Evolutionary conservation across 1,284 basidiomycete species (phyloP).

Genomic region (Pseudozyma tsukubaensis): DNA sequence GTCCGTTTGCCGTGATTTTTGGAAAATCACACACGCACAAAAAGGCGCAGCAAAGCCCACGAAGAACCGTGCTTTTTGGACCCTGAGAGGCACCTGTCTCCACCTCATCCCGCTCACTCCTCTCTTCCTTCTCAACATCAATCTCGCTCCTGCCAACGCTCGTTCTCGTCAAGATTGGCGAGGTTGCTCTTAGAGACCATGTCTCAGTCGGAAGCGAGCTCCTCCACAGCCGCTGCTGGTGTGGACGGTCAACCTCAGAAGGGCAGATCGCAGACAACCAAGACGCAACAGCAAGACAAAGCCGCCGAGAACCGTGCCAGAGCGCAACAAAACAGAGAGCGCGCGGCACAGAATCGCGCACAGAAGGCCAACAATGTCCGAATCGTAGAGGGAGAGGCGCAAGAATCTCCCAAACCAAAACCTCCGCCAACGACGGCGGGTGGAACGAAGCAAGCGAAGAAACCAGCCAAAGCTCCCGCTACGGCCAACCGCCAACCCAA

Average conservation of each 20-base stretch:
- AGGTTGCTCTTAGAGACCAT: conserved; percentile 3
- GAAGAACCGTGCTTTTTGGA: conserved; percentile 6
- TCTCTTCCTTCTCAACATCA: conserved; percentile 1
- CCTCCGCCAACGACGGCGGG: neutral
- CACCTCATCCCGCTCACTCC: conserved; percentile 9
- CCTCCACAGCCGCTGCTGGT: conserved; percentile 1
- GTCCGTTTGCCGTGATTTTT: conserved; percentile 2
- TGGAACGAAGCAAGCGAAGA: conserved; percentile 23
- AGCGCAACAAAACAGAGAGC: conserved; percentile 24
- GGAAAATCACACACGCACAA: conserved; percentile 2
- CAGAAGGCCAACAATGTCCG: conserved; percentile 1
- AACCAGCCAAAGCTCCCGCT: conserved; percentile 11
- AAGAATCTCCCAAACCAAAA: neutral
- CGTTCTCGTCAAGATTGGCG: neutral
- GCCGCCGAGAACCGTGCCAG: conserved; percentile 16
- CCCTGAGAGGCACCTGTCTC: conserved; percentile 16
- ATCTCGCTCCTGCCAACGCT: neutral
- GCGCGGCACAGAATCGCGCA: conserved; percentile 20
- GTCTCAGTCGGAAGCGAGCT: conserved; percentile 17
- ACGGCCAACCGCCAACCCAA: conserved; percentile 13
- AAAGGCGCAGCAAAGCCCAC: neutral
- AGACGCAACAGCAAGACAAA: conserved; percentile 9
- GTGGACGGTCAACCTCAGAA: too few relatives aligned
- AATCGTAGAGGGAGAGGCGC: neutral
- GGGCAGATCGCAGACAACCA: neutral